These are phyloP conservation scores for Neonectria hederae DNA, from an alignment of 2,329 filamentous ascomycete genomes.

Conservation along the genomic window DNA sequence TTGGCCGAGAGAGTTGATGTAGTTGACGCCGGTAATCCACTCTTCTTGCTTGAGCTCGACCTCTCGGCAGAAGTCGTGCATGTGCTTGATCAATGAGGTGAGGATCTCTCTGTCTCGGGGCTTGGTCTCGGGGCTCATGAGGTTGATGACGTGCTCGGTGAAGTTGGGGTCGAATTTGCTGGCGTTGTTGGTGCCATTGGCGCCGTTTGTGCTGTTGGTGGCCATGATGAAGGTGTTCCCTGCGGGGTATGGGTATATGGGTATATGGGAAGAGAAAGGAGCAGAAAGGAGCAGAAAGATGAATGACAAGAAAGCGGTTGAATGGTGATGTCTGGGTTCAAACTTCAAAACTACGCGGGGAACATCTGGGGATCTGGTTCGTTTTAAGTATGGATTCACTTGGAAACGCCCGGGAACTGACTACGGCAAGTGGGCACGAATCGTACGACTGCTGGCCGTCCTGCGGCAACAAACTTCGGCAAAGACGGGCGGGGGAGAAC, in stretches of 20 bases:
- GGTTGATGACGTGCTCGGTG: slow-evolving; percentile 76
- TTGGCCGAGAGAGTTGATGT: slow-evolving; percentile 78
- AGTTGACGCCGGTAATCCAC: slow-evolving; percentile 79
- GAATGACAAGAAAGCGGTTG: background rate
- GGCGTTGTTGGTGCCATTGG: slow-evolving; percentile 13
- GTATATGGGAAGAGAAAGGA: background rate
- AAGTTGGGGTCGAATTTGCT: slow-evolving; percentile 77
- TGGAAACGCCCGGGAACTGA: background rate
- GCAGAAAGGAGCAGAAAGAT: background rate
- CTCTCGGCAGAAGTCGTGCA: slow-evolving; percentile 83
- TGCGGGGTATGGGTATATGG: background rate
- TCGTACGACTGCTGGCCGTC: slow-evolving; percentile 19
- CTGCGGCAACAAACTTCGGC: slow-evolving; percentile 27
- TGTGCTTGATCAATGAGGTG: slow-evolving; percentile 71
- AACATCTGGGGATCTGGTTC: background rate
- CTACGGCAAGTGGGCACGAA: slow-evolving; percentile 14
- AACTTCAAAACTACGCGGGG: background rate
- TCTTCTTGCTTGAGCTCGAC: slow-evolving; percentile 80
- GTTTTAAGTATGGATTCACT: slow-evolving; percentile 2
- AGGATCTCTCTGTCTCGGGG: slow-evolving; percentile 73
- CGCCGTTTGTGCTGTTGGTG: slow-evolving; percentile 26
- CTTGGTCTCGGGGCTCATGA: slow-evolving; percentile 75
- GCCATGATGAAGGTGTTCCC: slow-evolving; percentile 25
- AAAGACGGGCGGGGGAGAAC: slow-evolving; percentile 15
- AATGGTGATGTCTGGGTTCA: background rate